phyloP scores from a whole-genome alignment of 1,284 basidiomycete genomes.

The Cutaneotrichosporon cavernicola region DNA sequence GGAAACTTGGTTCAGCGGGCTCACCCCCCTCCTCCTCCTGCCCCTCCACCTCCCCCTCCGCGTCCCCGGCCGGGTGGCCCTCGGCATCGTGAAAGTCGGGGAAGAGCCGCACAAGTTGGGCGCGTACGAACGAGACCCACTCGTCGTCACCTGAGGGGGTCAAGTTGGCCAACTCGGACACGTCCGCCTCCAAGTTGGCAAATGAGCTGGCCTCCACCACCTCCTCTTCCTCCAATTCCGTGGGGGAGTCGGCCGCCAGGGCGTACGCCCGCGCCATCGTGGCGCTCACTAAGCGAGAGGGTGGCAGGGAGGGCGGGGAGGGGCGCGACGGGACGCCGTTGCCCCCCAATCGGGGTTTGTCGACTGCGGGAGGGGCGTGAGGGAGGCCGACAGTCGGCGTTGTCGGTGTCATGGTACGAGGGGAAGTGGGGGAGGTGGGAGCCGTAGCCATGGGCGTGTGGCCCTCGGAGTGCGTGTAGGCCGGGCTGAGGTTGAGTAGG shows the following conservation, averaged over 20 bases:
- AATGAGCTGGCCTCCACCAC: too few species aligned
- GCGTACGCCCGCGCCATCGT: constrained; percentile 9
- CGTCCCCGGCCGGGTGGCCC: background rate
- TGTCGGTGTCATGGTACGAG: background rate
- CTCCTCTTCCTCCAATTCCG: too few species aligned
- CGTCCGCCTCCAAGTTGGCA: too few species aligned
- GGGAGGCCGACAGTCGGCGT: background rate
- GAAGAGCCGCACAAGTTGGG: constrained; percentile 41
- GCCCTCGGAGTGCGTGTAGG: background rate
- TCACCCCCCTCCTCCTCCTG: background rate
- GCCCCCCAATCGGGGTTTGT: background rate
- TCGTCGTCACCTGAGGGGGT: constrained; percentile 30
- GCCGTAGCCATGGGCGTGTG: constrained; percentile 1
- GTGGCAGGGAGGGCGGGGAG: background rate
- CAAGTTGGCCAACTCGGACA: background rate
- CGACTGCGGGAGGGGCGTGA: background rate
- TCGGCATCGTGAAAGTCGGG: constrained; percentile 36
- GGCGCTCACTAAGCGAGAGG: background rate
- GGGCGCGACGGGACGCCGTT: background rate
- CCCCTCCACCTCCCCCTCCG: constrained; percentile 6
- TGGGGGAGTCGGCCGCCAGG: background rate
- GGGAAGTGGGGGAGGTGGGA: background rate
- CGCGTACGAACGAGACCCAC: constrained; percentile 42
- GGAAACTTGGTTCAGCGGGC: constrained; percentile 19
- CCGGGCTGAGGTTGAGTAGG: background rate